phyloP scores from a whole-genome alignment of 2,329 filamentous ascomycete genomes.

The Beauveria medogensis region DNA sequence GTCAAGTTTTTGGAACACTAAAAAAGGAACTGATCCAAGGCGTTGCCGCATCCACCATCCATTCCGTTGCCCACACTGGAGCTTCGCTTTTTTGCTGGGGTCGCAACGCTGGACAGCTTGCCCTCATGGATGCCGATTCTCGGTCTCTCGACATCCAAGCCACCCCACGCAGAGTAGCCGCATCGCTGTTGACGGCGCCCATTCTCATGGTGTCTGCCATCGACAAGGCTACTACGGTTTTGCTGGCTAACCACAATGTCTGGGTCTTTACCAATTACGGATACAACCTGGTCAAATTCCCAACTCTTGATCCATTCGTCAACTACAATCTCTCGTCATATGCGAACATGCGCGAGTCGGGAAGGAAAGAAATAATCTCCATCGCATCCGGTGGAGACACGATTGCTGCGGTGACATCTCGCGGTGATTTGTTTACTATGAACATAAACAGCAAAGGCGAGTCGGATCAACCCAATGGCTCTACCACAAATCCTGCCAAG shows the following conservation, averaged over 20 bases:
- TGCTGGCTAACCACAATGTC: slow-evolving; percentile 81
- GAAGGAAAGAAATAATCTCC: slow-evolving; percentile 61
- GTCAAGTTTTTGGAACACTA: slow-evolving; percentile 84
- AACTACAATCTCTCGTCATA: slow-evolving; percentile 60
- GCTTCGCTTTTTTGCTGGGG: slow-evolving; percentile 87
- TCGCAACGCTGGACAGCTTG: slow-evolving; percentile 89
- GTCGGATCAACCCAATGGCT: slow-evolving; percentile 50
- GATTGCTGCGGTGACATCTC: slow-evolving; percentile 76
- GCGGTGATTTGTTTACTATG: slow-evolving; percentile 83
- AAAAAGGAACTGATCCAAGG: slow-evolving; percentile 80
- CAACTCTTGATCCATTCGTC: slow-evolving; percentile 60
- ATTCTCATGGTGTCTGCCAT: slow-evolving; percentile 82
- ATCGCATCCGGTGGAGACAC: slow-evolving; percentile 84
- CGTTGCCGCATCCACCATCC: slow-evolving; percentile 79
- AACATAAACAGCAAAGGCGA: slow-evolving; percentile 64
- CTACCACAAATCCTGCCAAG: slow-evolving; percentile 87
- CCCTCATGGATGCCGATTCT: slow-evolving; percentile 90
- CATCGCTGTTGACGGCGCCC: slow-evolving; percentile 57
- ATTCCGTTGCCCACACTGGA: slow-evolving; percentile 81
- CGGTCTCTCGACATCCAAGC: slow-evolving; percentile 79
- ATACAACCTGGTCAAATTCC: slow-evolving; percentile 84
- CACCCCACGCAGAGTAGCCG: slow-evolving; percentile 78
- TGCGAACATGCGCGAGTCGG: slow-evolving; percentile 45
- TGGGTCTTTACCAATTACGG: slow-evolving; percentile 95
- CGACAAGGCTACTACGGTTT: slow-evolving; percentile 76